Base-by-base conservation (phyloP, 2,329 filamentous ascomycete species). In the Gliomastix tumulicola region DNA sequence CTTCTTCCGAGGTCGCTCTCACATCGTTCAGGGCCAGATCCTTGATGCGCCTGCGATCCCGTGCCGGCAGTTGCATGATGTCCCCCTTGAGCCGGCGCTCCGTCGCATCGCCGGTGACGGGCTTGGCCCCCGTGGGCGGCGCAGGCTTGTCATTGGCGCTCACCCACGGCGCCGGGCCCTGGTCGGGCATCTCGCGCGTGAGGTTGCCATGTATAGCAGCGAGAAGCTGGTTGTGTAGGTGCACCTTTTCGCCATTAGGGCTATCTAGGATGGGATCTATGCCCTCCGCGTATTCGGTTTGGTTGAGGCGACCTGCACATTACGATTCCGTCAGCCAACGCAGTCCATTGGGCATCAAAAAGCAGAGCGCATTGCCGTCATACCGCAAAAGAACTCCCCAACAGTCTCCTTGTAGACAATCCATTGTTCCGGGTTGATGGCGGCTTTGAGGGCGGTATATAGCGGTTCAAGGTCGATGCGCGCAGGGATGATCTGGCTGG, bases 111-210 rank as follows among this genome's bases (percentile, higher is more conserved):
- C 77, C 77, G 20, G 73, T 76, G 32, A 77, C 69, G 17, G 76
- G 74, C 53, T 84, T 84, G 45, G 65, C 72, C 44, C 73, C 72
- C 21, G 71, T 62, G 30, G 66, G 67, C 10, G 72, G 61, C 15
- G 70, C 60, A 15, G 78, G 78, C 49, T 84, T 84, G 48, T 84
- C 79, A 50, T 83, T 82, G 37, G 79, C 78, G 55, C 78, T 82
- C 54, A 84, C 80, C 79, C 79, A 84, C 42, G 76, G 76, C 33
- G 80, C 80, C 49, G 81, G 71, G 48, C 79, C 79, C 53, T 69
- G 69, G 45, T 83, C 79, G 40, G 80, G 79, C 66, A 81, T 75
- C 54, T 84, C 80, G 40, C 80, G 66, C 23, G 78, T 82, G 41
- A 82, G 74, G 68, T 84, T 84, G 50, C 71, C 77, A 54, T 79